These are phyloP conservation scores for Cercospora brassicicola DNA, from an alignment of 2,329 filamentous ascomycete genomes.

Conservation along the genomic window DNA sequence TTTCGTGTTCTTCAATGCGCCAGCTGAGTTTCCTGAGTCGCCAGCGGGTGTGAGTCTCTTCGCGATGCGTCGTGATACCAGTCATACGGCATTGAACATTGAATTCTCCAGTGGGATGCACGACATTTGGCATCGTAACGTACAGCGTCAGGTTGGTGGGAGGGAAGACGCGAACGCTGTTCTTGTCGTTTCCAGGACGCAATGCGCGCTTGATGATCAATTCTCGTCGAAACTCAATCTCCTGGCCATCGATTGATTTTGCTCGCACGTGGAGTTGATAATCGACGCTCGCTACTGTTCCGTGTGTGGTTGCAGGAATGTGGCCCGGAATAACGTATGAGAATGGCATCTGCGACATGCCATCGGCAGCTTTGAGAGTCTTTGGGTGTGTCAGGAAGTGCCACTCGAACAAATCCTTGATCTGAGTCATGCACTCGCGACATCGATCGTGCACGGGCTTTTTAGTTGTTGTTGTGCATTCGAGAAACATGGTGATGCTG, in stretches of 20 bases:
- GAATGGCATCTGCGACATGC: conserved; percentile 80
- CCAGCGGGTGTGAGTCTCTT: conserved; percentile 75
- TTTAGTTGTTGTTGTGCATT: conserved; percentile 72
- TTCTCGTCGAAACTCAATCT: conserved; percentile 64
- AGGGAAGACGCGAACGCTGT: conserved; percentile 90
- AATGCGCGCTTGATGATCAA: conserved; percentile 79
- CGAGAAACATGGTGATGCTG: conserved; percentile 70
- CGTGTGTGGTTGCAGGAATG: conserved; percentile 80
- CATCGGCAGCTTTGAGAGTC: conserved; percentile 47
- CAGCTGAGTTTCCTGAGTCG: conserved; percentile 87
- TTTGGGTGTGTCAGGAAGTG: conserved; percentile 63
- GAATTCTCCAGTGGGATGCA: conserved; percentile 83
- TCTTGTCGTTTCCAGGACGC: conserved; percentile 74
- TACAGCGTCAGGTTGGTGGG: conserved; percentile 90
- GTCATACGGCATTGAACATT: conserved; percentile 77
- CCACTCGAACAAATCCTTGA: conserved; percentile 76
- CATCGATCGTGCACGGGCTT: conserved; percentile 80
- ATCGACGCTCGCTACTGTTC: conserved; percentile 68
- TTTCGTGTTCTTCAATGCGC: conserved; percentile 86
- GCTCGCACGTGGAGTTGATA: conserved; percentile 74
- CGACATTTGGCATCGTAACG: conserved; percentile 76
- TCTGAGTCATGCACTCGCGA: conserved; percentile 69
- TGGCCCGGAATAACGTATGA: conserved; percentile 82
- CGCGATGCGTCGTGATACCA: conserved; percentile 73
- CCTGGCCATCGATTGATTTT: conserved; percentile 61